Percentiles rank a stretch among this genome's conserved stretches.
phyloP scores from a whole-genome alignment of 441 rosid species.

The Caryocar brasiliense region DNA sequence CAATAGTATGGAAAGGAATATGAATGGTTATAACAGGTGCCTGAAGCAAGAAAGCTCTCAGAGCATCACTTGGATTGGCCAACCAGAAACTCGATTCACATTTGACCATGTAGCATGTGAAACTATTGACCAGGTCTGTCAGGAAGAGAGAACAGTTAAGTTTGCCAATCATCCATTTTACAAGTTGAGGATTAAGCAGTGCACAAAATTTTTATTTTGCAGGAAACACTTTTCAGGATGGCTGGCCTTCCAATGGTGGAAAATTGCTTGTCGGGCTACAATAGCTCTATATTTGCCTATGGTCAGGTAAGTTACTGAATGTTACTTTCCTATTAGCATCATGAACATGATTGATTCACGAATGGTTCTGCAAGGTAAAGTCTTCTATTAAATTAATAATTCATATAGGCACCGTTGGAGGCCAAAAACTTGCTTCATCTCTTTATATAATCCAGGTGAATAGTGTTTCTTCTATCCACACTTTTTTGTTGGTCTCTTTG shows the following conservation, averaged over 20 bases:
- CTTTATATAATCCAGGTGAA: too few species aligned
- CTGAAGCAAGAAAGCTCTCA: conserved; percentile 89
- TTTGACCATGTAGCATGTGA: conserved; percentile 97
- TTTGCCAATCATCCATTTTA: background rate
- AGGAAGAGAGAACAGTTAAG: background rate
- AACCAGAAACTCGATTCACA: conserved; percentile 78
- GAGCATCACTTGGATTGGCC: conserved; percentile 77
- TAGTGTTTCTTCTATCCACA: too few species aligned
- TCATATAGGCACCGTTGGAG: background rate
- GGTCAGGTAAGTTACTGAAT: conserved; percentile 60
- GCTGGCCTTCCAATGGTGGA: conserved; percentile 93
- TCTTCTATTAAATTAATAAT: background rate
- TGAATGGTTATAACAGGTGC: conserved; percentile 71
- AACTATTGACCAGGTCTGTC: conserved; percentile 82
- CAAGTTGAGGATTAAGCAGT: background rate
- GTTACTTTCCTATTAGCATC: background rate
- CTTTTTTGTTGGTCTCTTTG: too few species aligned
- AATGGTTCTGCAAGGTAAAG: background rate
- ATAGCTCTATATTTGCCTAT: conserved; percentile 96
- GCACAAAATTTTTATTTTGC: conserved; percentile 18
- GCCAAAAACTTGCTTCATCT: too few species aligned
- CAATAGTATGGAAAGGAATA: conserved; percentile 66
- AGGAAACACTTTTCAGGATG: conserved; percentile 87
- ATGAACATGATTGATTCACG: background rate
- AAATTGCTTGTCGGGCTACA: conserved; percentile 95